These are phyloP conservation scores for Nitzschia sp. DNA, from an alignment of 108 stramenopile genomes.

Conservation along the genomic window DNA sequence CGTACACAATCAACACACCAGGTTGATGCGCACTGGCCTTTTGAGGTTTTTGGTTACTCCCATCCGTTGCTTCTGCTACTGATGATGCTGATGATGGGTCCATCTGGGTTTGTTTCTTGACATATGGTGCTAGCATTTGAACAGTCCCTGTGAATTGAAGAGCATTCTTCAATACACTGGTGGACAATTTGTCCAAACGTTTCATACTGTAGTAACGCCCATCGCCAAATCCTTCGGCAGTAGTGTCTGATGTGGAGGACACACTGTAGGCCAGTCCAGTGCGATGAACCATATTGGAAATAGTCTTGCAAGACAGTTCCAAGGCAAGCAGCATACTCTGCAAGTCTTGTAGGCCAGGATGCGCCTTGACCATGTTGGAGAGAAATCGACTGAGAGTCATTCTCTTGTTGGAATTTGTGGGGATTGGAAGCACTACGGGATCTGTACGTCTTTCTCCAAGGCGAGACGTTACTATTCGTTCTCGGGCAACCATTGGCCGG, in stretches of 20 bases:
- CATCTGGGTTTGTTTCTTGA: slow-evolving; percentile 14
- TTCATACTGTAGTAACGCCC: slow-evolving; percentile 91
- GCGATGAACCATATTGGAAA: slow-evolving; percentile 83
- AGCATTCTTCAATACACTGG: slow-evolving; percentile 94
- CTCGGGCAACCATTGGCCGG: too few relatives aligned
- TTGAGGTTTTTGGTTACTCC: background rate
- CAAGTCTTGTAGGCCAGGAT: slow-evolving; percentile 57
- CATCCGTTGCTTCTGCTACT: background rate
- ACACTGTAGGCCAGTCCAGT: slow-evolving; percentile 43
- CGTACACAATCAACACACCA: slow-evolving; percentile 86
- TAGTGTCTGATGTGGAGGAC: slow-evolving; percentile 1
- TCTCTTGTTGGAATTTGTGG: slow-evolving; percentile 2
- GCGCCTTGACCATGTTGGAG: slow-evolving; percentile 44
- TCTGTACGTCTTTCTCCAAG: too few relatives aligned
- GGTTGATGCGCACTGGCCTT: slow-evolving; percentile 69
- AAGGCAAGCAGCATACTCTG: slow-evolving; percentile 73
- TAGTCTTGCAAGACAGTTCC: slow-evolving; percentile 95
- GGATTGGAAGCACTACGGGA: background rate
- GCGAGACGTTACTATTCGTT: too few relatives aligned
- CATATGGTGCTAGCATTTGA: slow-evolving; percentile 64
- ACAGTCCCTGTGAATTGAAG: slow-evolving; percentile 83
- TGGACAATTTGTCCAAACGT: slow-evolving; percentile 94
- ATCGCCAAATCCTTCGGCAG: slow-evolving; percentile 41
- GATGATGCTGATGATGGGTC: background rate
- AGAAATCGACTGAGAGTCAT: slow-evolving; percentile 55